These are phyloP conservation scores for Solanum neorickii DNA, from an alignment of 257 asterid genomes.

Conservation along the genomic window DNA sequence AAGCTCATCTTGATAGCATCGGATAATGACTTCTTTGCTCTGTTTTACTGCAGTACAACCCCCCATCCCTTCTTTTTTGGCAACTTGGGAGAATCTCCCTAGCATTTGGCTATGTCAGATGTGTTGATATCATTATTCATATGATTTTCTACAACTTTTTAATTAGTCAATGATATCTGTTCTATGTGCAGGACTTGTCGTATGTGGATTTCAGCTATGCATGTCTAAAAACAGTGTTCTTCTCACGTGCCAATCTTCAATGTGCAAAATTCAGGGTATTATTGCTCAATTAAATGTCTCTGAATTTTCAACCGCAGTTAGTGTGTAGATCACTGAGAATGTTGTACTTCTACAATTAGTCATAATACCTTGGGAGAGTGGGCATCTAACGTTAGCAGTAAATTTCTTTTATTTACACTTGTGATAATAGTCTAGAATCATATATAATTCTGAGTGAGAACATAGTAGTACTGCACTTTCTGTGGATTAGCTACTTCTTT, in stretches of 20 bases:
- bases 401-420: not conserved
- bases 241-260: constrained; percentile 92
- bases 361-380: not conserved
- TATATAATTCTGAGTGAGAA: not conserved
- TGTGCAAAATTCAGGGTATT: constrained; percentile 77
- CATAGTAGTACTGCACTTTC: not conserved
- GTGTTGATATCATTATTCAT: not conserved
- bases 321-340: not conserved
- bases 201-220: constrained; percentile 92
- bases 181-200: constrained; percentile 65
- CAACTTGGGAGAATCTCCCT: not conserved
- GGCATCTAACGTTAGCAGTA: not conserved
- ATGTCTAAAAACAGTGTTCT: constrained; percentile 66
- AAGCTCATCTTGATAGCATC: not conserved
- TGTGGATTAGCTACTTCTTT: not conserved
- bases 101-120: not conserved
- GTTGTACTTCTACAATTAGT: not conserved
- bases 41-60: not conserved
- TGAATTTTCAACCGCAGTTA: not conserved
- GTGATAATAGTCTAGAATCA: not conserved
- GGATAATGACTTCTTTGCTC: not conserved
- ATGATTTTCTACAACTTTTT: not conserved
- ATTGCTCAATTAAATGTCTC: not conserved
- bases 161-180: not conserved
- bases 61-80: not conserved